Base-by-base conservation (phyloP, 768 basidiomycete species). In the Rubroboletus pulcherrimus region DNA sequence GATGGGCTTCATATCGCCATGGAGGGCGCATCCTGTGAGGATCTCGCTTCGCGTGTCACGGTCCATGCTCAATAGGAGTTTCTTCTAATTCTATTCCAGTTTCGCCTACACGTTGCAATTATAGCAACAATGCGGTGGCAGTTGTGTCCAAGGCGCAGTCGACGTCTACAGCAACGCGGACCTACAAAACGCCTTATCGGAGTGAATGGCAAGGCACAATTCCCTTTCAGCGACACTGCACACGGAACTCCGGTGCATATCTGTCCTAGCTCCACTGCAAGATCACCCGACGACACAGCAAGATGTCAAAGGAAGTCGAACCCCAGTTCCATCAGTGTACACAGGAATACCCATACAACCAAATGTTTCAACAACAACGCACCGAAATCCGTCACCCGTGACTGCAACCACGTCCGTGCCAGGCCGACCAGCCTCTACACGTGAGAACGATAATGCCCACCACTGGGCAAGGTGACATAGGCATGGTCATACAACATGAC, bases 101-200 rank as follows among this genome's bases (percentile, higher is more conserved):
- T 40, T 62, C 42, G 37, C 43, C 47, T 40, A 44, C 54, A 47
- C 12, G 29, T 41, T 46, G 49, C 52, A 34, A 21, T 24, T 59
- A 19, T n/a, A n/a, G 26, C 31, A 9, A 40, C 21, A 30, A 29
- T 24, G 51, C 31, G 26, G 55, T 45, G 51, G 26, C 30, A 53
- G n/a, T 5, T 21, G 39, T 43, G 54, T 53, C n/a, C 44, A 30
- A 7, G 30, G 47, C 63, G 59, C 55, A 63, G 52, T 48, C 48
- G 8, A 26, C 15, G 2, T 47, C 7, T 19, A 65, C 64, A 59
- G 59, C 59, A 67, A 54, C 38, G 49, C 40, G 65, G 66, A 58
- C 65, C 57, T 19, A 65, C 65, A 57, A 47, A 48, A 30, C 6
- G 11, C 53, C 38, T 41, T 52, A 57, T 66, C 41, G 39, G 56